phyloP scores from a whole-genome alignment of 2,329 filamentous ascomycete species.

The Epichloe typhina region DNA sequence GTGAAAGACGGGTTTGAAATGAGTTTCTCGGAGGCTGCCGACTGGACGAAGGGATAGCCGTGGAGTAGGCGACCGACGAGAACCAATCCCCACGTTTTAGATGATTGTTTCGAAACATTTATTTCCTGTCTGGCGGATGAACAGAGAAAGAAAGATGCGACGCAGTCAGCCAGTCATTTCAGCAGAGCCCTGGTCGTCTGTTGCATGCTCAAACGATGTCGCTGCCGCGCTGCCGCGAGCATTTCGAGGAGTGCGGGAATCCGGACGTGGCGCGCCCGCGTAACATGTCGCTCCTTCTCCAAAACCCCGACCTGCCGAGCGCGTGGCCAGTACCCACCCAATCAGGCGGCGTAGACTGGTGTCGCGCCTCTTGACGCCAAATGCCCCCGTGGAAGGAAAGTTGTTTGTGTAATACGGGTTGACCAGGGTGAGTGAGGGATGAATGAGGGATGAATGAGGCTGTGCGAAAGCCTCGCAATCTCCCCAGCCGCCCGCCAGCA shows the following conservation, averaged over 20 bases:
- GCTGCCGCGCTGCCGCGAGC: background rate
- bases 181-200: background rate
- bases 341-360: background rate
- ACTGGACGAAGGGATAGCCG: background rate
- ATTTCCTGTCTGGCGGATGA: no score
- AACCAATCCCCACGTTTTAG: background rate
- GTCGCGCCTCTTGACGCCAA: slow-evolving; percentile 1
- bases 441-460: background rate
- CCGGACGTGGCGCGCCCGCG: background rate
- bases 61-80: background rate
- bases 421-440: no score
- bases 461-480: background rate
- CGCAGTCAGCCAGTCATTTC: background rate
- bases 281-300: background rate
- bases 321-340: background rate
- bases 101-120: background rate
- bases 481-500: slow-evolving; percentile 2
- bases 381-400: background rate
- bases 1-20: background rate
- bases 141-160: background rate
- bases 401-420: no score
- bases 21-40: background rate
- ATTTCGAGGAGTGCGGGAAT: background rate
- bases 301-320: background rate
- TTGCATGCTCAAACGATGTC: background rate